These are phyloP conservation scores for Phytopythium helicoides DNA, from an alignment of 352 stramenopile genomes.

Conservation along the genomic window DNA sequence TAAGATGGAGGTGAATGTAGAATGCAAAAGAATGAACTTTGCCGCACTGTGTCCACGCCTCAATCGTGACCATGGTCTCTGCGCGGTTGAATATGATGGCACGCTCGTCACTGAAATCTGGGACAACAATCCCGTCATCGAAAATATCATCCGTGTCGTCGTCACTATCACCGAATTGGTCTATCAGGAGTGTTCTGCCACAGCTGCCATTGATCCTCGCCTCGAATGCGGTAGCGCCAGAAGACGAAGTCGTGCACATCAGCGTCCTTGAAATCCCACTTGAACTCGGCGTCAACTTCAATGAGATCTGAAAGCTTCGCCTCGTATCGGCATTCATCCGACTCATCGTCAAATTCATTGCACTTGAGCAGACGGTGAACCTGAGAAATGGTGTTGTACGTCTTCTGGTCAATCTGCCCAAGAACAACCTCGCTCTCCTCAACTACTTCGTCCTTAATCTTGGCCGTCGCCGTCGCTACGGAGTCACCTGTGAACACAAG, in stretches of 20 bases:
- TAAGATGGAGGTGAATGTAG: conserved; percentile 46
- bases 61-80: conserved; percentile 48
- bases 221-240: conserved; percentile 59
- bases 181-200: conserved; percentile 30
- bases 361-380: conserved; percentile 62
- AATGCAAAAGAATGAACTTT: conserved; percentile 46
- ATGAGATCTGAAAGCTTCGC: conserved; percentile 38
- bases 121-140: no score
- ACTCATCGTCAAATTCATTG: conserved; percentile 23
- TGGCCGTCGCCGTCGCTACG: conserved; percentile 31
- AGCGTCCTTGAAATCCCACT: conserved; percentile 5
- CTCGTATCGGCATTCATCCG: conserved; percentile 29
- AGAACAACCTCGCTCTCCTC: conserved; percentile 25
- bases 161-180: neutral
- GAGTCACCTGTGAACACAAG: conserved; percentile 54
- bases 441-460: conserved; percentile 27
- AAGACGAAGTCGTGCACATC: conserved; percentile 47
- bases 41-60: conserved; percentile 66
- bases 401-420: conserved; percentile 16
- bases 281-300: conserved; percentile 23
- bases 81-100: conserved; percentile 31
- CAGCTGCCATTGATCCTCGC: conserved; percentile 32
- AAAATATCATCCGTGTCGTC: no score
- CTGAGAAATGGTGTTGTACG: conserved; percentile 52
- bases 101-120: conserved; percentile 5